Evolutionary conservation across 2,329 filamentous ascomycete genomes (phyloP).

Genomic region (Thielaviopsis punctulata): DNA sequence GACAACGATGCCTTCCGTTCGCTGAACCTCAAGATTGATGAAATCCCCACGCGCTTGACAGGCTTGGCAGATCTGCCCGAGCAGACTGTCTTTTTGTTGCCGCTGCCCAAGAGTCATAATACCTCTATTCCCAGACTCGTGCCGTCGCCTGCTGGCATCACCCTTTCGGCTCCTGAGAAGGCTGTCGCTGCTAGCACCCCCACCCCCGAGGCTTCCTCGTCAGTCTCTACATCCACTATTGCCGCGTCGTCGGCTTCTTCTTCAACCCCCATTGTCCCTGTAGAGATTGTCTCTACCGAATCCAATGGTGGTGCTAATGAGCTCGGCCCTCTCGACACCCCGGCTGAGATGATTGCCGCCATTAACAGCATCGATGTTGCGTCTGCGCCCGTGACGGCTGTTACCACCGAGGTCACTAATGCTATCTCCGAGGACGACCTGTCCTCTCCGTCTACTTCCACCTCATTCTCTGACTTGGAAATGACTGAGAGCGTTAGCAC

Average conservation of each 20-base stretch:
- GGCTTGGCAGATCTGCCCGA: conserved; percentile 56
- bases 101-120: conserved; percentile 26
- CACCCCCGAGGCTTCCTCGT: conserved; percentile 14
- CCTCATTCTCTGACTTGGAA: conserved; percentile 32
- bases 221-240: not conserved
- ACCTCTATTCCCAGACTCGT: conserved; percentile 13
- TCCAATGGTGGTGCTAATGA: not conserved
- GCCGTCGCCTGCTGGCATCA: conserved; percentile 4
- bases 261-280: not conserved
- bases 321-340: conserved; percentile 9
- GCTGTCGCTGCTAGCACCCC: not conserved
- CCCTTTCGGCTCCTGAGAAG: not conserved
- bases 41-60: conserved; percentile 57
- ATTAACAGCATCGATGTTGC: conserved; percentile 8
- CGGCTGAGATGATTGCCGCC: conserved; percentile 10
- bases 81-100: conserved; percentile 54
- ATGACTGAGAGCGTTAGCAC: conserved; percentile 19
- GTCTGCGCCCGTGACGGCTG: not conserved
- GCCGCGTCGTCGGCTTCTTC: not conserved
- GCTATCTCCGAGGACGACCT: not conserved
- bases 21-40: conserved; percentile 57
- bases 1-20: conserved; percentile 75
- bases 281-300: not conserved
- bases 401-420: not conserved
- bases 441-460: conserved; percentile 9